Percentiles rank a stretch among this genome's conserved stretches.
phyloP scores from a whole-genome alignment of 805 yeast species.

The Candida ipomoeae region DNA sequence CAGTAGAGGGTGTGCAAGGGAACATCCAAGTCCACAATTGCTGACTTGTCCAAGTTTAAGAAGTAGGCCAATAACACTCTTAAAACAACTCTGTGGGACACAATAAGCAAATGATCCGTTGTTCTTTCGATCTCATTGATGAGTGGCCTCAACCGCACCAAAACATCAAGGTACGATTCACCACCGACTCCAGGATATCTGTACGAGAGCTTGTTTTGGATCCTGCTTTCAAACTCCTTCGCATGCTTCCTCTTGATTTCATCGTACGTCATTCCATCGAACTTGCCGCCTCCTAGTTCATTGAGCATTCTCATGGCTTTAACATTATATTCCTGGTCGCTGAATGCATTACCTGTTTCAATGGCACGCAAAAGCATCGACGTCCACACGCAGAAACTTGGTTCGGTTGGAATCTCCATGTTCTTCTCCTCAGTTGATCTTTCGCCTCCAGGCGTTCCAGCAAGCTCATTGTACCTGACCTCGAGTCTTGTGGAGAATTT shows the following conservation, averaged over 20 bases:
- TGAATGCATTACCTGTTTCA: constrained; percentile 73
- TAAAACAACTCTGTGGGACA: constrained; percentile 89
- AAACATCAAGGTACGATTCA: constrained; percentile 90
- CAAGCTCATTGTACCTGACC: constrained; percentile 35
- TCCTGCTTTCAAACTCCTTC: constrained; percentile 71
- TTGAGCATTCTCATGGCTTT: constrained; percentile 92
- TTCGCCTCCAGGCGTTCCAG: constrained; percentile 23
- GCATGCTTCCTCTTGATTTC: constrained; percentile 75
- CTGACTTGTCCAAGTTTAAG: constrained; percentile 71
- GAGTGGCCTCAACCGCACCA: constrained; percentile 82
- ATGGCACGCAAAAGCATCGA: constrained; percentile 77
- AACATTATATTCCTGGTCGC: constrained; percentile 67
- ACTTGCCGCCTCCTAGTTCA: constrained; percentile 89
- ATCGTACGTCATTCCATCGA: constrained; percentile 88
- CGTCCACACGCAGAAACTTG: constrained; percentile 87
- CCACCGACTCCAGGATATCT: constrained; percentile 98
- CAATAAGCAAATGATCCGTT: constrained; percentile 75
- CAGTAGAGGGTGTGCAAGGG: constrained; percentile 90
- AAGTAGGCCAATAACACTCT: constrained; percentile 85
- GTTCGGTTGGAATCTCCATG: constrained; percentile 48
- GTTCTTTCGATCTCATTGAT: constrained; percentile 92
- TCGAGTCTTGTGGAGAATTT: constrained; percentile 45
- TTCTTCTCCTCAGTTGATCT: constrained; percentile 11
- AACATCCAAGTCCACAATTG: constrained; percentile 86
- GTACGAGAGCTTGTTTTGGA: constrained; percentile 74